A percentile compares a stretch with the other conserved stretches of the same genome.
phyloP scores from a whole-genome alignment of 768 basidiomycete genomes.

The Rhizopogon vesiculosus region DNA sequence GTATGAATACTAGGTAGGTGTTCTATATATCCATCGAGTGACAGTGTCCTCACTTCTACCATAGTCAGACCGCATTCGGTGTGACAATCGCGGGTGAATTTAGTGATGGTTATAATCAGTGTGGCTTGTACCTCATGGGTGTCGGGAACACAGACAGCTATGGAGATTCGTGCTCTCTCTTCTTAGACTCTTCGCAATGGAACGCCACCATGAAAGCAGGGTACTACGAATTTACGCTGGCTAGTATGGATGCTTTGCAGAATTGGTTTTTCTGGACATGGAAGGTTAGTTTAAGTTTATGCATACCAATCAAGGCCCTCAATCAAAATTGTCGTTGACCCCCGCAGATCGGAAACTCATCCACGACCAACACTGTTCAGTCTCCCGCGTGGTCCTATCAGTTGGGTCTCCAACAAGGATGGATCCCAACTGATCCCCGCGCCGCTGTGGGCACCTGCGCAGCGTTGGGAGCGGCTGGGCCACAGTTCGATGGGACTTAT shows the following conservation, averaged over 20 bases:
- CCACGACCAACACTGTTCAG: conserved; percentile 39
- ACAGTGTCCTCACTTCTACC: background rate
- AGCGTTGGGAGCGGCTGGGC: conserved; percentile 39
- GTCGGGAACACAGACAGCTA: conserved; percentile 21
- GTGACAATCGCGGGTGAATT: conserved; percentile 76
- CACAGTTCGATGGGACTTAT: conserved; percentile 49
- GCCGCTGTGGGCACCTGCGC: conserved; percentile 60
- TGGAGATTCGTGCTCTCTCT: conserved; percentile 37
- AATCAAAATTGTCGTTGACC: background rate
- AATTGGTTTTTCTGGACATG: conserved; percentile 80
- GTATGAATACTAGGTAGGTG: conserved; percentile 42
- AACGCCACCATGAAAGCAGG: conserved; percentile 46
- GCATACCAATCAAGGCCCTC: background rate
- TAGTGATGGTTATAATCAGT: conserved; percentile 61
- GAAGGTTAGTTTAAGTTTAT: conserved; percentile 41
- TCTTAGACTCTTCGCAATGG: conserved; percentile 48
- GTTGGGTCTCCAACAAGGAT: conserved; percentile 67
- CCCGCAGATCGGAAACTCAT: conserved; percentile 51
- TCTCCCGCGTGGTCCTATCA: conserved; percentile 69
- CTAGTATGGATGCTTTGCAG: conserved; percentile 63
- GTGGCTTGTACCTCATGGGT: conserved; percentile 48
- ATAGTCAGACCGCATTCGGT: conserved; percentile 54
- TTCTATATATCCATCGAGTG: conserved; percentile 15
- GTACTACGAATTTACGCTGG: conserved; percentile 44
- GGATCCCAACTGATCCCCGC: conserved; percentile 75